These are phyloP conservation scores for Candida namnaoensis DNA, from an alignment of 805 yeast genomes.

Conservation along the genomic window DNA sequence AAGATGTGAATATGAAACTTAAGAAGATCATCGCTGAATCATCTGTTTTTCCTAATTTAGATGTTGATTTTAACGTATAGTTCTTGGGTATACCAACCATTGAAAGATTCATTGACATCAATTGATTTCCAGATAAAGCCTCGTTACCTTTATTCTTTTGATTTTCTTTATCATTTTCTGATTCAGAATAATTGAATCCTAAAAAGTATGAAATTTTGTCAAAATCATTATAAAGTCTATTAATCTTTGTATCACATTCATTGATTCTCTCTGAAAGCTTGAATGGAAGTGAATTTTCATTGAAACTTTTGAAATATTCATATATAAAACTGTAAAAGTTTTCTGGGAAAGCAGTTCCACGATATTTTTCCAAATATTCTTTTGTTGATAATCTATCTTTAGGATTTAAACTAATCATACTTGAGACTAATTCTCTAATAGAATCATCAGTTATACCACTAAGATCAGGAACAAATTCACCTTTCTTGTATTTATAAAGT, in stretches of 20 bases:
- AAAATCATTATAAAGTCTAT: constrained; percentile 50
- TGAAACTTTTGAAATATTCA: constrained; percentile 47
- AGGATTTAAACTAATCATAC: constrained; percentile 64
- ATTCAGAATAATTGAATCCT: constrained; percentile 20
- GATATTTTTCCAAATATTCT: constrained; percentile 41
- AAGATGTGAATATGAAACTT: constrained; percentile 46
- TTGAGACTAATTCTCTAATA: constrained; percentile 45
- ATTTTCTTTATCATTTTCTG: constrained; percentile 7
- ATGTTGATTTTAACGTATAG: constrained; percentile 32
- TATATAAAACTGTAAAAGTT: constrained; percentile 63
- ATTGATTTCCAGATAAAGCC: neutral
- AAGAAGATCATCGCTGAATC: constrained; percentile 51
- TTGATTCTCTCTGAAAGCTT: constrained; percentile 20
- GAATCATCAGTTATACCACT: constrained; percentile 40
- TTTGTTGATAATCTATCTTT: constrained; percentile 44
- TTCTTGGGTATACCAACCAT: constrained; percentile 42
- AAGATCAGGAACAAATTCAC: constrained; percentile 59
- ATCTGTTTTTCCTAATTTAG: constrained; percentile 21
- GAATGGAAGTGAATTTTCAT: constrained; percentile 9
- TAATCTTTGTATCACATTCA: constrained; percentile 49
- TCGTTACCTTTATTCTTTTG: constrained; percentile 2
- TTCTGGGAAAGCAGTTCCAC: constrained; percentile 50
- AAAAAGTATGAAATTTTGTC: constrained; percentile 36
- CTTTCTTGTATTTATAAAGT: constrained; percentile 69
- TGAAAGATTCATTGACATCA: constrained; percentile 31